A percentile compares a stretch with the other conserved stretches of the same genome.
Evolutionary conservation across 345 rosid genomes (phyloP).

Genomic region (Geranium brycei): DNA sequence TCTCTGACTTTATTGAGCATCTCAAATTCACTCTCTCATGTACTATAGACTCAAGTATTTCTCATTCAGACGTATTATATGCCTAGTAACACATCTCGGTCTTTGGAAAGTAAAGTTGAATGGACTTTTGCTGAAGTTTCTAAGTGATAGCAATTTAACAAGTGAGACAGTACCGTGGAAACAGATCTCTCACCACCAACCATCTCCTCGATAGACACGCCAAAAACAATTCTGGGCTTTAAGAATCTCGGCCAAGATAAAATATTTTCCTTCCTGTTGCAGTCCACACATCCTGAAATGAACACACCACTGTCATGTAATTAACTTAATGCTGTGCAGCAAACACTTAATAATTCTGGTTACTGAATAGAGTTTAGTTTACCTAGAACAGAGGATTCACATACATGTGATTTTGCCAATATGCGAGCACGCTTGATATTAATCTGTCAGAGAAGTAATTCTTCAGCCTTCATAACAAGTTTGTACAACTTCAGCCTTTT

Average conservation of each 20-base stretch:
- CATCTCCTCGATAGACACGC: constrained; percentile 65
- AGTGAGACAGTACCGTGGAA: constrained; percentile 29
- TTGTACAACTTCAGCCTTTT: constrained; percentile 1
- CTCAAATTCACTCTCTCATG: too few relatives aligned
- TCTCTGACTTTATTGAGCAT: background rate
- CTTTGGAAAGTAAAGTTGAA: background rate
- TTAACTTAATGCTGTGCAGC: background rate
- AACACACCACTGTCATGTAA: background rate
- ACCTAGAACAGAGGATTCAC: constrained; percentile 50
- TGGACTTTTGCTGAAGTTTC: background rate
- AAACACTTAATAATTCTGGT: too few relatives aligned
- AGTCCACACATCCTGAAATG: constrained; percentile 53
- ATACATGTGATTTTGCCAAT: constrained; percentile 60
- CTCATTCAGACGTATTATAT: too few relatives aligned
- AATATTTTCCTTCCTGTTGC: constrained; percentile 71
- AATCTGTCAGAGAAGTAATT: constrained; percentile 33
- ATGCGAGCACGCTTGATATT: constrained; percentile 93
- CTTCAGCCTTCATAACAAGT: background rate
- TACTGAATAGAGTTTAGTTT: constrained; percentile 7
- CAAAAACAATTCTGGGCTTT: constrained; percentile 64
- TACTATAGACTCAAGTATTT: background rate
- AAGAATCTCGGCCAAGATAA: constrained; percentile 63
- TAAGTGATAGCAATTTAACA: background rate
- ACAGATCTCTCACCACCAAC: constrained; percentile 38
- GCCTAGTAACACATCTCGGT: too few relatives aligned